Conservation (phyloP, 2,329 filamentous ascomycete species). For the Colletotrichum gloeosporioides region DNA sequence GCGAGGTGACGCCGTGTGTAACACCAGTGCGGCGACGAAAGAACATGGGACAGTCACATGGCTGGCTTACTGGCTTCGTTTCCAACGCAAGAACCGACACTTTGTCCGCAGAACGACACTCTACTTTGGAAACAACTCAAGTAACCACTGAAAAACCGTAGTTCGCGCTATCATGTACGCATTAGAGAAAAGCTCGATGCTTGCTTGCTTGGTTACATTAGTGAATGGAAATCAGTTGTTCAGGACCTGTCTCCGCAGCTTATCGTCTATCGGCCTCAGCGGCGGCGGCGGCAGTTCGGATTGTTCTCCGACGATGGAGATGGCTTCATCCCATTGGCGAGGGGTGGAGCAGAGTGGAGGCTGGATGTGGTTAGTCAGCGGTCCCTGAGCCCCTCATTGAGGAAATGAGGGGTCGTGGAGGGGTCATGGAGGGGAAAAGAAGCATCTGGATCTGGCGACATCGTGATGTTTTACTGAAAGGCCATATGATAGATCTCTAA, state of each 20-base stretch:
- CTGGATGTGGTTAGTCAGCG: not conserved
- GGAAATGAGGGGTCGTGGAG: not conserved
- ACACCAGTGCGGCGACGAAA: too few relatives aligned
- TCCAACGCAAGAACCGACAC: too few relatives aligned
- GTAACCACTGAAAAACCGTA: too few relatives aligned
- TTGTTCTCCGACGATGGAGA: not conserved
- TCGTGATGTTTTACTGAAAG: not conserved
- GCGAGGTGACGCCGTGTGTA: not conserved
- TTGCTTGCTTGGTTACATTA: too few relatives aligned
- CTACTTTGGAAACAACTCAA: too few relatives aligned
- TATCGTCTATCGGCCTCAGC: too few relatives aligned
- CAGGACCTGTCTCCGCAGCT: too few relatives aligned
- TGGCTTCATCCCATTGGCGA: not conserved
- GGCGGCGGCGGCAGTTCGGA: not conserved
- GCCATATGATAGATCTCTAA: not conserved
- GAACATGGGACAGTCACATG: too few relatives aligned
- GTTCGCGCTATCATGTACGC: too few relatives aligned
- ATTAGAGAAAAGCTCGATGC: too few relatives aligned
- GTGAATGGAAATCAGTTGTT: fast-evolving
- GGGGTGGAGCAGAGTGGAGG: not conserved
- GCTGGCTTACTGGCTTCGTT: too few relatives aligned
- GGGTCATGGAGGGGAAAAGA: not conserved
- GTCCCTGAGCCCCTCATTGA: not conserved
- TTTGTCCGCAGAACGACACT: too few relatives aligned
- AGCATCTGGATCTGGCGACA: not conserved